phyloP scores from a whole-genome alignment of 1,284 basidiomycete species.

The Sanguinoderma infundibulare region DNA sequence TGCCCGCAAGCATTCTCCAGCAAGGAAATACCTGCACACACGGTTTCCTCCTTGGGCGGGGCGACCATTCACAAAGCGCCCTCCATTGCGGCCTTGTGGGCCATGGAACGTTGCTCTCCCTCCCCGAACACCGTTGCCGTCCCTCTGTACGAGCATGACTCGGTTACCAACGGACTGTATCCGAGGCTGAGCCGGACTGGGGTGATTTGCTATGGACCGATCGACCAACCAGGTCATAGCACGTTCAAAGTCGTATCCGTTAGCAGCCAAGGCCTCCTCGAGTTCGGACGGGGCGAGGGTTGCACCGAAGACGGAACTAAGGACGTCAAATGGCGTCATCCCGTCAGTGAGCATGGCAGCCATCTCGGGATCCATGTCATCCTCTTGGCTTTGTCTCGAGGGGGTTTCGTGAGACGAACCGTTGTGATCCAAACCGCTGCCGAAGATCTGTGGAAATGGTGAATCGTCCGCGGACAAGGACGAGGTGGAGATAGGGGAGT shows the following conservation, averaged over 20 bases:
- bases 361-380: slow-evolving; percentile 57
- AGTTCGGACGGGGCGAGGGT: slow-evolving; percentile 88
- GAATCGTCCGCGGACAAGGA: slow-evolving; percentile 54
- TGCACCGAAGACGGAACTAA: slow-evolving; percentile 91
- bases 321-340: slow-evolving; percentile 97
- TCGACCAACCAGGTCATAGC: slow-evolving; percentile 94
- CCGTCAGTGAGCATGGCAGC: slow-evolving; percentile 75
- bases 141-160: slow-evolving; percentile 64
- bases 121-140: slow-evolving; percentile 46
- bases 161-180: slow-evolving; percentile 66
- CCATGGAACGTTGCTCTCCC: slow-evolving; percentile 47
- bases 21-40: slow-evolving; percentile 96
- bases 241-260: slow-evolving; percentile 93
- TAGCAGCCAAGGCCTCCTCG: slow-evolving; percentile 88
- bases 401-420: slow-evolving; percentile 16
- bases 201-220: slow-evolving; percentile 53
- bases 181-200: slow-evolving; percentile 48
- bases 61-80: slow-evolving; percentile 61
- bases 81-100: slow-evolving; percentile 49
- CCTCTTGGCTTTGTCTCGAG: slow-evolving; percentile 20
- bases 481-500: slow-evolving; percentile 51
- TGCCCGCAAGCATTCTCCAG: slow-evolving; percentile 93
- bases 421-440: slow-evolving; percentile 23
- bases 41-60: slow-evolving; percentile 65
- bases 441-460: slow-evolving; percentile 30